Conservation (phyloP, 148 eudicot species). For the Rhododendron ferrugineum region DNA sequence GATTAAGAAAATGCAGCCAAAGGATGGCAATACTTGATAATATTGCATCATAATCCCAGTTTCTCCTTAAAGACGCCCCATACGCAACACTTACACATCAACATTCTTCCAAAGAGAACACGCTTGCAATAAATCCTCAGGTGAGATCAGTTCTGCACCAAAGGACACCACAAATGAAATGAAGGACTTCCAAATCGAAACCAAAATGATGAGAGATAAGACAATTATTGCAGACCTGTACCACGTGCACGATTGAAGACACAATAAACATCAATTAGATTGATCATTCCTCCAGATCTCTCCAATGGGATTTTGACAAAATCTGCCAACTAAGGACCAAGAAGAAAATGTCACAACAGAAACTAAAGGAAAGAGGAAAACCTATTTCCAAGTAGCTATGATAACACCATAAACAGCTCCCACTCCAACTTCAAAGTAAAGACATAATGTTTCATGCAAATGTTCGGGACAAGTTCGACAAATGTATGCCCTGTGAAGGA, state of each 20-base stretch:
- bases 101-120: conserved; percentile 94
- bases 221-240: conserved; percentile 51
- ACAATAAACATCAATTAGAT: conserved; percentile 84
- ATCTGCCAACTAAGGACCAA: conserved; percentile 86
- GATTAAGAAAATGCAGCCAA: neutral
- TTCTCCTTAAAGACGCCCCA: neutral
- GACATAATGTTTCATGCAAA: neutral
- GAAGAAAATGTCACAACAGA: conserved; percentile 16
- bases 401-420: neutral
- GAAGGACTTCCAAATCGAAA: neutral
- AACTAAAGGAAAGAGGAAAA: conserved; percentile 8
- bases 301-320: conserved; percentile 88
- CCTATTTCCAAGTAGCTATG: conserved; percentile 1
- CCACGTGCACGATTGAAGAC: conserved; percentile 97
- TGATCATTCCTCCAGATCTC: conserved; percentile 97
- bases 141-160: conserved; percentile 76
- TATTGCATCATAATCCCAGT: neutral
- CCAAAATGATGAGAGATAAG: neutral
- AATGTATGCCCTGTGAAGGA: neutral
- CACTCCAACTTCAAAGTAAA: neutral
- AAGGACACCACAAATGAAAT: conserved; percentile 1
- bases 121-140: conserved; percentile 90
- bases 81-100: conserved; percentile 60
- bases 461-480: neutral
- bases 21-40: neutral